A percentile compares a stretch with the other conserved stretches of the same genome.
Evolutionary conservation across 108 stramenopile species (phyloP).

Genomic region (Schizochytrium sp.): DNA sequence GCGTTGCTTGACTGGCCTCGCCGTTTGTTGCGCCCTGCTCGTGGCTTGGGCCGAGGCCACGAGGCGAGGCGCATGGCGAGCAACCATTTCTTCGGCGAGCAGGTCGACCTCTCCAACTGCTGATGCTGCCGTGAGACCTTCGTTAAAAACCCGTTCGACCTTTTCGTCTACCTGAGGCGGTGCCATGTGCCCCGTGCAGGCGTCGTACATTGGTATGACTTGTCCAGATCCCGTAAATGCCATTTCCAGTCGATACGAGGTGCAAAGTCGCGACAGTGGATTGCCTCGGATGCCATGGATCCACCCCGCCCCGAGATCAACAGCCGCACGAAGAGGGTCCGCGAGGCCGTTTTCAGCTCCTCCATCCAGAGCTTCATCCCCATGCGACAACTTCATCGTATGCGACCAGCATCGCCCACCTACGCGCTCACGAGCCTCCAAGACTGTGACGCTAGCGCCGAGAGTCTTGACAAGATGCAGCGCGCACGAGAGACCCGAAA

Average conservation of each 20-base stretch:
- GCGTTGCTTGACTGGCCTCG: not conserved
- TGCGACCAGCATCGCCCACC: not conserved
- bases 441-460: not conserved
- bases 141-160: not conserved
- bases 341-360: not conserved
- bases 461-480: not conserved
- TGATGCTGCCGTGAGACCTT: not conserved
- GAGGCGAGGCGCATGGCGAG: not conserved
- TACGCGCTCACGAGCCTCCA: not conserved
- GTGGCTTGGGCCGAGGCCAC: too few species aligned
- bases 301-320: slow-evolving; percentile 3
- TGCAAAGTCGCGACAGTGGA: not conserved
- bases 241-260: not conserved
- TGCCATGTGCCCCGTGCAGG: not conserved
- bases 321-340: not conserved
- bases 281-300: not conserved
- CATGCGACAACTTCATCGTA: too few species aligned
- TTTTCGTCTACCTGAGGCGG: not conserved
- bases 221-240: not conserved
- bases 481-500: not conserved
- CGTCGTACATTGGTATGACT: not conserved
- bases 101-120: not conserved
- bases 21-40: too few species aligned
- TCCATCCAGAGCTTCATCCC: too few species aligned
- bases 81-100: not conserved